Percentiles rank a stretch among this genome's conserved stretches.
Evolutionary conservation across 2,329 filamentous ascomycete species (phyloP).

Genomic region (Pyrenophora teres): DNA sequence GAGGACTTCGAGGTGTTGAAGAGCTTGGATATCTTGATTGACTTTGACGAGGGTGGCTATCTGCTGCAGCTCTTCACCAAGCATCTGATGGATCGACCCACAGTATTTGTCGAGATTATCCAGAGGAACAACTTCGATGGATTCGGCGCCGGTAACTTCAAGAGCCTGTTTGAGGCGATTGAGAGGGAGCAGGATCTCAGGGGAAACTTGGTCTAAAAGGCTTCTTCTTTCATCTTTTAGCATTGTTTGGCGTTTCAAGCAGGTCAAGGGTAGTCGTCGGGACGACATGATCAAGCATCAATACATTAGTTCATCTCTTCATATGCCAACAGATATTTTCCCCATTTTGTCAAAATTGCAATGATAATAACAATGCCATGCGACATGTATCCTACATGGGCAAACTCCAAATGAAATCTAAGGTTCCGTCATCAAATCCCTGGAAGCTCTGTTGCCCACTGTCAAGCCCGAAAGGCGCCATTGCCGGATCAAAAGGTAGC

Average conservation of each 20-base stretch:
- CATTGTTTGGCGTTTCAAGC: background rate
- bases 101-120: conserved; percentile 96
- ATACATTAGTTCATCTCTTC: conserved; percentile 1
- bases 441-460: conserved; percentile 41
- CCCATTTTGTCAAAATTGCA: background rate
- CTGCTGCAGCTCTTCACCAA: conserved; percentile 66
- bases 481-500: conserved; percentile 46
- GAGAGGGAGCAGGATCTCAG: conserved; percentile 87
- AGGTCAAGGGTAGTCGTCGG: background rate
- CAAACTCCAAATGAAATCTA: conserved; percentile 49
- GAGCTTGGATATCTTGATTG: conserved; percentile 84
- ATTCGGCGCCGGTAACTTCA: conserved; percentile 95
- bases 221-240: background rate
- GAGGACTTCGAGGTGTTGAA: conserved; percentile 81
- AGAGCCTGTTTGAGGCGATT: conserved; percentile 91
- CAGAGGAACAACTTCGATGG: conserved; percentile 88
- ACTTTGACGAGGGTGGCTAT: conserved; percentile 93
- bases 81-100: conserved; percentile 91
- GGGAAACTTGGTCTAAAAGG: conserved; percentile 67
- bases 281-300: background rate
- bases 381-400: conserved; percentile 28
- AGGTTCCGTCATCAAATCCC: conserved; percentile 45
- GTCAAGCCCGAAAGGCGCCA: conserved; percentile 47
- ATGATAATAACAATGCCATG: background rate
- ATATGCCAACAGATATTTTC: background rate